A percentile compares a stretch with the other conserved stretches of the same genome.
Evolutionary conservation across 2,329 filamentous ascomycete genomes (phyloP).

Genomic region (Xylariaceae sp.): DNA sequence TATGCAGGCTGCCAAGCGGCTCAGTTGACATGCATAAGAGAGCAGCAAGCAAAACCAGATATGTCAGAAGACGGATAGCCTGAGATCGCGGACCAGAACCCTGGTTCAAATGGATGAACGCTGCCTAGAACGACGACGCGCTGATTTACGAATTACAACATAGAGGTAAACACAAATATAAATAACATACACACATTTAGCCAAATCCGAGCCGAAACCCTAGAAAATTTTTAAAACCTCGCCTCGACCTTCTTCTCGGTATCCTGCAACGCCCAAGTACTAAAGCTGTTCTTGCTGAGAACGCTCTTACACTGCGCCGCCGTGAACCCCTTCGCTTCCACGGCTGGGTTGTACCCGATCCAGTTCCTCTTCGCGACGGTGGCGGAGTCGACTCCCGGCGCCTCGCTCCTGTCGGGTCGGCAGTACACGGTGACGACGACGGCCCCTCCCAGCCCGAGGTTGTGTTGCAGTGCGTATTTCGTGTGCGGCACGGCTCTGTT

Average conservation of each 20-base stretch:
- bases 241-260: slow-evolving; percentile 73
- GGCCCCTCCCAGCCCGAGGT: slow-evolving; percentile 87
- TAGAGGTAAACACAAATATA: neutral
- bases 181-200: slow-evolving; percentile 3
- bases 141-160: neutral
- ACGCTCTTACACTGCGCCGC: slow-evolving; percentile 71
- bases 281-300: slow-evolving; percentile 66
- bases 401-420: slow-evolving; percentile 74
- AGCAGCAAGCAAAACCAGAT: slow-evolving; percentile 6
- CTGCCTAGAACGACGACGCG: neutral
- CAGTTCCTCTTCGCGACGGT: slow-evolving; percentile 67
- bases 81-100: neutral
- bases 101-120: neutral
- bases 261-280: slow-evolving; percentile 79
- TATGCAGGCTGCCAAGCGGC: neutral
- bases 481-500: slow-evolving; percentile 75
- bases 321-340: slow-evolving; percentile 87
- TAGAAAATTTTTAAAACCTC: slow-evolving; percentile 53
- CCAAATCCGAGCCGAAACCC: neutral
- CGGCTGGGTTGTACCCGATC: slow-evolving; percentile 89
- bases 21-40: neutral
- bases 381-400: slow-evolving; percentile 61
- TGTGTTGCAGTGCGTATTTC: slow-evolving; percentile 81
- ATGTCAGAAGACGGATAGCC: slow-evolving; percentile 2
- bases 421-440: slow-evolving; percentile 89